Evolutionary conservation across 2,329 filamentous ascomycete species (phyloP).

Genomic region (Colletotrichum falcatum): DNA sequence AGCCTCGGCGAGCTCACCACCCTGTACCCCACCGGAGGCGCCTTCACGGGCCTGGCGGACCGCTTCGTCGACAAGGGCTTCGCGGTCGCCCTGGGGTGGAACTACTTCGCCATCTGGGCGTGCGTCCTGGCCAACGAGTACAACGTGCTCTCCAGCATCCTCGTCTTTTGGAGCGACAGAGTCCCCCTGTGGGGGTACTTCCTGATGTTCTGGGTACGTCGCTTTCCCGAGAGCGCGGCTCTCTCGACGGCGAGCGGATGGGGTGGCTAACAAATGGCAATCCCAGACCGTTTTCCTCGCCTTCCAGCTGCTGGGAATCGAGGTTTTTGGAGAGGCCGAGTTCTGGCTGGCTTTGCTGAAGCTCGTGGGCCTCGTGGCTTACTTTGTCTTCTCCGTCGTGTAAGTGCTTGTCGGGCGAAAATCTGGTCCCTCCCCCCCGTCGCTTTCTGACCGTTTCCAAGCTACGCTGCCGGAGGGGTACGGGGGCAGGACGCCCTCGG

Average conservation of each 20-base stretch:
- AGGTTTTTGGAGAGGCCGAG: constrained; percentile 82
- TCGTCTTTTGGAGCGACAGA: constrained; percentile 73
- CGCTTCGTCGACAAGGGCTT: constrained; percentile 79
- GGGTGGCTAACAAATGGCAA: neutral
- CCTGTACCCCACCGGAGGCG: constrained; percentile 76
- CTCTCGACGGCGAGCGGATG: neutral
- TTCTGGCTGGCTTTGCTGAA: constrained; percentile 84
- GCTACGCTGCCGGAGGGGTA: constrained; percentile 75
- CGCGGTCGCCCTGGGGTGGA: constrained; percentile 77
- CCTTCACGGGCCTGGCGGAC: constrained; percentile 77
- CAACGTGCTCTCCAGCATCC: constrained; percentile 74
- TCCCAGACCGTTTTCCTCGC: constrained; percentile 66
- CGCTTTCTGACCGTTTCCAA: constrained; percentile 35
- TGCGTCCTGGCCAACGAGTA: constrained; percentile 77
- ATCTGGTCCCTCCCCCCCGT: too few species aligned
- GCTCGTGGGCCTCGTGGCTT: constrained; percentile 75
- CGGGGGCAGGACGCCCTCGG: constrained; percentile 69
- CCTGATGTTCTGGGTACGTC: constrained; percentile 76
- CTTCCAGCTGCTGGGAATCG: constrained; percentile 78
- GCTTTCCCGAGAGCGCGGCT: neutral
- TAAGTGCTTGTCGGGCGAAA: constrained; percentile 44
- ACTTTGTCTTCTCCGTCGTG: constrained; percentile 80
- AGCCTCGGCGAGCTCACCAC: constrained; percentile 81
- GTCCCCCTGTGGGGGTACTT: constrained; percentile 76
- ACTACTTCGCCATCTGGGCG: constrained; percentile 77